Evolutionary conservation across 2,329 filamentous ascomycete species (phyloP).

Genomic region (Paraphoma chrysanthemicola): DNA sequence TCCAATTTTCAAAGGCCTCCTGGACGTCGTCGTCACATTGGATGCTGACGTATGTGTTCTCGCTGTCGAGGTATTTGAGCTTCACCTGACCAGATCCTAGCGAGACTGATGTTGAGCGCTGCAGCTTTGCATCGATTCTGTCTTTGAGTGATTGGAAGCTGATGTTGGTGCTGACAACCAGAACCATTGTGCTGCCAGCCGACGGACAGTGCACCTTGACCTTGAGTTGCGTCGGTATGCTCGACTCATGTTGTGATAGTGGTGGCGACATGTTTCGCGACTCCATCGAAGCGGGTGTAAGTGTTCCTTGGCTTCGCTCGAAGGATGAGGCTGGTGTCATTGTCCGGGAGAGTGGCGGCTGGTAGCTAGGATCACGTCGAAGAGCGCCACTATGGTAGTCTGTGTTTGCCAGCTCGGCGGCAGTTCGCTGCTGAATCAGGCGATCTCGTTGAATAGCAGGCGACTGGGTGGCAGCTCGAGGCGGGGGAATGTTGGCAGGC

Average conservation of each 20-base stretch:
- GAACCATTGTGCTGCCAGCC: slow-evolving; percentile 87
- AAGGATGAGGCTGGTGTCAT: slow-evolving; percentile 50
- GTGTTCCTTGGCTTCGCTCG: slow-evolving; percentile 42
- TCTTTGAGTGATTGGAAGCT: slow-evolving; percentile 92
- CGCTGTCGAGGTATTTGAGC: slow-evolving; percentile 83
- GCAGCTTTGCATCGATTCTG: slow-evolving; percentile 93
- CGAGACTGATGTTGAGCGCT: slow-evolving; percentile 82
- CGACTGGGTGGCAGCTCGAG: slow-evolving; percentile 74
- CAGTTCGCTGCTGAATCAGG: slow-evolving; percentile 48
- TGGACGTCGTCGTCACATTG: slow-evolving; percentile 96
- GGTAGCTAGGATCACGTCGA: slow-evolving; percentile 40
- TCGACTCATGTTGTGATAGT: slow-evolving; percentile 28
- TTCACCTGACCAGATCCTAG: slow-evolving; percentile 84
- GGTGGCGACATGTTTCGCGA: slow-evolving; percentile 50
- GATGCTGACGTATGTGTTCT: slow-evolving; percentile 91
- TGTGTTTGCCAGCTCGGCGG: slow-evolving; percentile 49
- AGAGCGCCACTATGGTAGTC: slow-evolving; percentile 37
- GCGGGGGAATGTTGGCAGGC: slow-evolving; percentile 73
- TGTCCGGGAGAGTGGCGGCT: slow-evolving; percentile 34
- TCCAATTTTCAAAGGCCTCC: slow-evolving; percentile 94
- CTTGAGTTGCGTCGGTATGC: slow-evolving; percentile 79
- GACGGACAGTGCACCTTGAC: slow-evolving; percentile 85
- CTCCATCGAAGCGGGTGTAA: slow-evolving; percentile 47
- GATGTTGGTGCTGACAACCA: slow-evolving; percentile 97
- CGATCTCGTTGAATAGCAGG: slow-evolving; percentile 72